Conservation (phyloP, 768 basidiomycete genomes). For the Chiua virens region DNA sequence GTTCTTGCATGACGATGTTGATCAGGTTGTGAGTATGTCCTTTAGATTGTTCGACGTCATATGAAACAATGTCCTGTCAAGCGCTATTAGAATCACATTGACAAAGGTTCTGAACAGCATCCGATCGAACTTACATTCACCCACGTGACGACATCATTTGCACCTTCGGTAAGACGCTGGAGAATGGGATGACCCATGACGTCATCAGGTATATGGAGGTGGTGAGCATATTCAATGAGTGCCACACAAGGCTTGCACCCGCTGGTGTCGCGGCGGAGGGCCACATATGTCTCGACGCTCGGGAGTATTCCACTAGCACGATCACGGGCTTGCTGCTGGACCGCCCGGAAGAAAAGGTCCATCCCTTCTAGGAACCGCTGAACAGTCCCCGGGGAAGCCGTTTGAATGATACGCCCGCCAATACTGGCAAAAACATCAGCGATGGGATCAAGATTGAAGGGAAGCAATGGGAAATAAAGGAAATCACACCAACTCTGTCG, state of each 20-base stretch:
- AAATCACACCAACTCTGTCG: slow-evolving; percentile 65
- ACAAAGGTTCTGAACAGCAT: slow-evolving; percentile 8
- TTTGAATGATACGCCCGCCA: slow-evolving; percentile 64
- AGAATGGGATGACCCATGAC: slow-evolving; percentile 77
- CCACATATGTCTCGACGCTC: slow-evolving; percentile 81
- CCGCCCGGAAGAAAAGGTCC: slow-evolving; percentile 78
- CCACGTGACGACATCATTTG: slow-evolving; percentile 84
- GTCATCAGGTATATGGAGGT: slow-evolving; percentile 76
- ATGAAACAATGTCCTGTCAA: slow-evolving; percentile 77
- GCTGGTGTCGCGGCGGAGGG: slow-evolving; percentile 75
- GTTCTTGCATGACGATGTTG: slow-evolving; percentile 70
- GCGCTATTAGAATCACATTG: too few species aligned
- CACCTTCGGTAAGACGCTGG: slow-evolving; percentile 64
- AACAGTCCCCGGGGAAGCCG: slow-evolving; percentile 62
- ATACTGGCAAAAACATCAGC: slow-evolving; percentile 47
- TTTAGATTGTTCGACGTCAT: slow-evolving; percentile 79
- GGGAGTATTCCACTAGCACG: slow-evolving; percentile 61
- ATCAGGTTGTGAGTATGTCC: slow-evolving; percentile 88
- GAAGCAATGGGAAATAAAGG: slow-evolving; percentile 2
- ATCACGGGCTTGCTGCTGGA: slow-evolving; percentile 70
- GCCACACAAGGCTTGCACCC: slow-evolving; percentile 84
- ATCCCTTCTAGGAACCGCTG: slow-evolving; percentile 78
- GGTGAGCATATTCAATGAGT: slow-evolving; percentile 78
- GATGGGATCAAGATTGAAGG: too few species aligned
- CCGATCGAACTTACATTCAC: slow-evolving; percentile 80